These are phyloP conservation scores for Apiospora marii DNA, from an alignment of 2,329 filamentous ascomycete genomes.

Conservation along the genomic window DNA sequence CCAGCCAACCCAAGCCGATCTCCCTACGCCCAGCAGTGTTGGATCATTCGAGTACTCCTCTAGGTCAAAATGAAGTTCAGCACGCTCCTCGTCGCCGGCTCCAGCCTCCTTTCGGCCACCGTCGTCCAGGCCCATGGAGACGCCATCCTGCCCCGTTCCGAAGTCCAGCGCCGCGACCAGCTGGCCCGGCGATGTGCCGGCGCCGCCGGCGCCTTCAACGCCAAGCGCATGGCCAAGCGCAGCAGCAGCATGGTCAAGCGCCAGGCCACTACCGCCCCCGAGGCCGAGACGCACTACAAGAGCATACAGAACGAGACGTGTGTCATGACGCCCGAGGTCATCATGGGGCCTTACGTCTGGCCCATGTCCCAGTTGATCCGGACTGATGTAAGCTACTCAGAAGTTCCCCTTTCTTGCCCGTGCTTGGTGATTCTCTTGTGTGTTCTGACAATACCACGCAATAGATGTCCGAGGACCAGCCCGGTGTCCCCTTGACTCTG, in stretches of 20 bases:
- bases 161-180: neutral
- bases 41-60: neutral
- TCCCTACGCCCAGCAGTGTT: neutral
- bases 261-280: neutral
- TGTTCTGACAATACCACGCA: neutral
- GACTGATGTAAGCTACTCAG: neutral
- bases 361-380: conserved; percentile 2
- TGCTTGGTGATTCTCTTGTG: neutral
- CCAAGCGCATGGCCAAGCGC: conserved; percentile 2
- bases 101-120: neutral
- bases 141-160: neutral
- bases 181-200: neutral
- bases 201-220: conserved; percentile 5
- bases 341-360: conserved; percentile 15
- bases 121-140: conserved; percentile 1
- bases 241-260: neutral
- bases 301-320: conserved; percentile 5
- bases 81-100: neutral
- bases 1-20: neutral
- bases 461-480: conserved; percentile 24
- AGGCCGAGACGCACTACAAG: conserved; percentile 8
- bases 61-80: neutral
- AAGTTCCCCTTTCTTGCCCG: neutral
- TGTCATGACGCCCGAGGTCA: conserved; percentile 15
- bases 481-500: conserved; percentile 27